phyloP scores from a whole-genome alignment of 768 basidiomycete species.

The Myochromella boudieri region DNA sequence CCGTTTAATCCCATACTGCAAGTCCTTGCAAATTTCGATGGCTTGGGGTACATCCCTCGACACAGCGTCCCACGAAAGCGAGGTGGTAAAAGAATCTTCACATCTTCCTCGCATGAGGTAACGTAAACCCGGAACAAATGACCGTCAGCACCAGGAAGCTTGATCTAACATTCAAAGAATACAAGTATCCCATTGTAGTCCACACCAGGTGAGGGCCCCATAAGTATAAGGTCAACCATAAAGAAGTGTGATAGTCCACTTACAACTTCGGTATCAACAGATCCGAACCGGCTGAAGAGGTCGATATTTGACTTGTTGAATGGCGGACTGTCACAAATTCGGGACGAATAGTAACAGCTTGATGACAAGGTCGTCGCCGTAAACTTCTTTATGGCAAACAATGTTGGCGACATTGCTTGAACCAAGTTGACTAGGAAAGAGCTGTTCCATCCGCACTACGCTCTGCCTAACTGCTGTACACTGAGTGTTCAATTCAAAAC shows the following conservation, averaged over 20 bases:
- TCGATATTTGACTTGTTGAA: conserved; percentile 12
- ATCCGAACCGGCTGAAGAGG: conserved; percentile 16
- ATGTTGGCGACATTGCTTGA: conserved; percentile 5
- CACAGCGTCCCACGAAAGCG: conserved; percentile 10
- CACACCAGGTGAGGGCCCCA: not conserved
- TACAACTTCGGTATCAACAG: conserved; percentile 16
- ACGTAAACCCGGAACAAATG: conserved; percentile 13
- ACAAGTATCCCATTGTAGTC: not conserved
- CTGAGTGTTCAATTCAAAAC: not conserved
- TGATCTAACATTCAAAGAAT: conserved; percentile 5
- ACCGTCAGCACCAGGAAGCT: conserved; percentile 9
- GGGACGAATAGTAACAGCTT: conserved; percentile 14
- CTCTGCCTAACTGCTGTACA: conserved; percentile 1
- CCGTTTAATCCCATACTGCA: conserved; percentile 7
- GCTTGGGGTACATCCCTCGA: conserved; percentile 10
- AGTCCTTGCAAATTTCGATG: conserved; percentile 8
- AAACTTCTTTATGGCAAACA: conserved; percentile 3
- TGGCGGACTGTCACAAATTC: conserved; percentile 7
- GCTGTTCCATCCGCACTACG: conserved; percentile 11
- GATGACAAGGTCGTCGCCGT: conserved; percentile 11
- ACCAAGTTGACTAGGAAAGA: conserved; percentile 12
- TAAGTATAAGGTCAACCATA: conserved; percentile 5
- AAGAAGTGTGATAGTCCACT: conserved; percentile 4
- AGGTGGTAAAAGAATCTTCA: conserved; percentile 10
- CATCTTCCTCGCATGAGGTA: conserved; percentile 13